These are phyloP conservation scores for Globisporangium cystogenes DNA, from an alignment of 352 stramenopile genomes.

Conservation along the genomic window DNA sequence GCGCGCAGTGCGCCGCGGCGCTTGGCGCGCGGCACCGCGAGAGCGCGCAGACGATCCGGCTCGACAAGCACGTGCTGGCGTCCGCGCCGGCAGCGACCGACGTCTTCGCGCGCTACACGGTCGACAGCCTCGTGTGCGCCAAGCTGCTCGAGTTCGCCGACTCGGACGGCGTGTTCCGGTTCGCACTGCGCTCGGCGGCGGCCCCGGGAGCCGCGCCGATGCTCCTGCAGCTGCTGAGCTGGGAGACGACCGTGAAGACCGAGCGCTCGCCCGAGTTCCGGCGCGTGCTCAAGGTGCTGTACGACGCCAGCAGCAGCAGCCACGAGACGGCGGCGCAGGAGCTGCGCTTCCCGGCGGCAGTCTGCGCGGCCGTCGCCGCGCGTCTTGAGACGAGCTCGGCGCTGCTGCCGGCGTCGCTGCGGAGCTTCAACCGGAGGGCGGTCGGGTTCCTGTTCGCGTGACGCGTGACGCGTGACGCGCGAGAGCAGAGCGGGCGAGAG, in stretches of 20 bases:
- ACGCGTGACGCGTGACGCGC: no score
- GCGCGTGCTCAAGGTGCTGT: slow-evolving; percentile 70
- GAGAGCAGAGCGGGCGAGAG: not conserved
- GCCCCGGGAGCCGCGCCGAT: slow-evolving; percentile 3
- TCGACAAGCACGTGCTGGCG: slow-evolving; percentile 58
- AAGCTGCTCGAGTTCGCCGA: slow-evolving; percentile 67
- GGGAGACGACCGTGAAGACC: slow-evolving; percentile 57
- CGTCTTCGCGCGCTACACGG: slow-evolving; percentile 62
- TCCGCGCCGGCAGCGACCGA: no score
- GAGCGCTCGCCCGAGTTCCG: slow-evolving; percentile 22
- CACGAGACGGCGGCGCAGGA: slow-evolving; percentile 20
- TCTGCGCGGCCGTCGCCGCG: slow-evolving; percentile 24
- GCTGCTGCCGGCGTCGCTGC: slow-evolving; percentile 42
- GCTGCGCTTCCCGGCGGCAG: slow-evolving; percentile 23
- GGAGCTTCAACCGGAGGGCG: slow-evolving; percentile 44
- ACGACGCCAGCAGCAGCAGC: slow-evolving; percentile 1
- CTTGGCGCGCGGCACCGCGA: slow-evolving; percentile 37
- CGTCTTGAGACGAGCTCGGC: slow-evolving; percentile 40
- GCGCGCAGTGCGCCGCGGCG: slow-evolving; percentile 27
- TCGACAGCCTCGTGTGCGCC: slow-evolving; percentile 64
- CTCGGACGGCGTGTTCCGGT: slow-evolving; percentile 70
- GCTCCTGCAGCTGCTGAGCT: slow-evolving; percentile 58
- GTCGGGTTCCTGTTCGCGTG: slow-evolving; percentile 57
- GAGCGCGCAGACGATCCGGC: slow-evolving; percentile 34
- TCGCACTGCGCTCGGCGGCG: slow-evolving; percentile 19